Evolutionary conservation across 1,284 basidiomycete genomes (phyloP).

Genomic region (Chiua sp.): DNA sequence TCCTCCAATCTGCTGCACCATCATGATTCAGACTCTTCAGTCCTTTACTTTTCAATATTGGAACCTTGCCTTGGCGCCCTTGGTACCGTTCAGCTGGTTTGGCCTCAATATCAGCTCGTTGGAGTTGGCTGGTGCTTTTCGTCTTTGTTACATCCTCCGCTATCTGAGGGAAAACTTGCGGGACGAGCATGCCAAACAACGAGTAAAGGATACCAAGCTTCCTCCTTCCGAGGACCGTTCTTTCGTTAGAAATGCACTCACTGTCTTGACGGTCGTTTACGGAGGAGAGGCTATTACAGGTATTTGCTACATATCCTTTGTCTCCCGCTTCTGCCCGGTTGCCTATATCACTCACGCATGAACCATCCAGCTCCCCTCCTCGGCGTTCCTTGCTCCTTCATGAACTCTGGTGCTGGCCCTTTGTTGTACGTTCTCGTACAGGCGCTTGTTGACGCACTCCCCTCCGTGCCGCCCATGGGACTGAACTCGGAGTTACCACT

Average conservation of each 20-base stretch:
- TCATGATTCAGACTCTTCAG: slow-evolving; percentile 34
- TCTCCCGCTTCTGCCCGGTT: not conserved
- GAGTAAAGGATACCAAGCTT: slow-evolving; percentile 20
- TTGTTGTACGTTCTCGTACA: slow-evolving; percentile 59
- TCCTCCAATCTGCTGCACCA: not conserved
- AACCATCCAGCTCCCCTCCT: slow-evolving; percentile 60
- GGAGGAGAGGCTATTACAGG: slow-evolving; percentile 74
- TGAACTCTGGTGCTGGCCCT: slow-evolving; percentile 66
- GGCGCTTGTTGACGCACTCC: slow-evolving; percentile 63
- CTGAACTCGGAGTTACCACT: slow-evolving; percentile 65
- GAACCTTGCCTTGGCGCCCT: slow-evolving; percentile 55
- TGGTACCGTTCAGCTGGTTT: slow-evolving; percentile 72
- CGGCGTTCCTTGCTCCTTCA: slow-evolving; percentile 69
- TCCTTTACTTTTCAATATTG: slow-evolving; percentile 60
- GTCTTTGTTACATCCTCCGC: slow-evolving; percentile 69
- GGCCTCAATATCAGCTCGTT: slow-evolving; percentile 62
- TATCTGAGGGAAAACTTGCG: slow-evolving; percentile 63
- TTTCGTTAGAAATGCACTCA: slow-evolving; percentile 59
- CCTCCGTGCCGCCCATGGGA: slow-evolving; percentile 52
- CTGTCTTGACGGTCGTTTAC: slow-evolving; percentile 70
- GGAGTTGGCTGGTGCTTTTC: slow-evolving; percentile 67
- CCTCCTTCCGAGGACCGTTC: slow-evolving; percentile 52
- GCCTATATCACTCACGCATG: not conserved
- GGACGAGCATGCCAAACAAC: slow-evolving; percentile 44
- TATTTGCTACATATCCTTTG: slow-evolving; percentile 41